Percentiles rank a stretch among this genome's conserved stretches.
These are phyloP conservation scores for Gomphus bonarii DNA, from an alignment of 1,284 basidiomycete genomes.

Conservation along the genomic window DNA sequence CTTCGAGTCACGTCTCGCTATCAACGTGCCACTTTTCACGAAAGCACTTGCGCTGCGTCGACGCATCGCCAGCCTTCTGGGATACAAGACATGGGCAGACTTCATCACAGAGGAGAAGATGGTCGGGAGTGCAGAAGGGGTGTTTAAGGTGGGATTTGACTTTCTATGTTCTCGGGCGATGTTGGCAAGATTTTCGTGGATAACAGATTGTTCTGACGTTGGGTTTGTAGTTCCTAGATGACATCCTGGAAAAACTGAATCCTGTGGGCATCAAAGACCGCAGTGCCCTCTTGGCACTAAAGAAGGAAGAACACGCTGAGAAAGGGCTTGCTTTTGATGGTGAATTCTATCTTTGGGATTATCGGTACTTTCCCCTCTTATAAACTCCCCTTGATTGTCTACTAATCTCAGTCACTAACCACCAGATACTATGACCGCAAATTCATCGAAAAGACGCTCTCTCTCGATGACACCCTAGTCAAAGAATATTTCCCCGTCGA, in stretches of 20 bases:
- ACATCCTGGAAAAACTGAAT: constrained; percentile 62
- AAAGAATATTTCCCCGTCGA: constrained; percentile 84
- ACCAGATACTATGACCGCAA: constrained; percentile 58
- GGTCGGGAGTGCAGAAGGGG: constrained; percentile 59
- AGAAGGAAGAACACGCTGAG: constrained; percentile 57
- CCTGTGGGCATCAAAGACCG: constrained; percentile 62
- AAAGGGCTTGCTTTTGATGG: constrained; percentile 52
- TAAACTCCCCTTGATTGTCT: not conserved
- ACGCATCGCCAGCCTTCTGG: constrained; percentile 53
- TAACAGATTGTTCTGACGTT: not conserved
- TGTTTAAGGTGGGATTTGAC: constrained; percentile 33
- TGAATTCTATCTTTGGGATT: constrained; percentile 63
- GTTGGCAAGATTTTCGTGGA: not conserved
- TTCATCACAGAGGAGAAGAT: constrained; percentile 77
- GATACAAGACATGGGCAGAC: constrained; percentile 75
- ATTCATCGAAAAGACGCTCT: constrained; percentile 53
- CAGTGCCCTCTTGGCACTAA: constrained; percentile 55
- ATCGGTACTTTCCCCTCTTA: constrained; percentile 22
- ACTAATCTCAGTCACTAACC: not conserved
- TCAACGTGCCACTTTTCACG: constrained; percentile 61
- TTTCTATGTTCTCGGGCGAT: not conserved
- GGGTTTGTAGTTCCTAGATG: constrained; percentile 47
- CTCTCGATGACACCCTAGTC: constrained; percentile 63
- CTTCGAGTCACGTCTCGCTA: constrained; percentile 52
- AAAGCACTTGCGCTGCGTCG: constrained; percentile 60